A percentile compares a stretch with the other conserved stretches of the same genome.
phyloP scores from a whole-genome alignment of 2,329 filamentous ascomycete genomes.

The Lecanicillium sp. region DNA sequence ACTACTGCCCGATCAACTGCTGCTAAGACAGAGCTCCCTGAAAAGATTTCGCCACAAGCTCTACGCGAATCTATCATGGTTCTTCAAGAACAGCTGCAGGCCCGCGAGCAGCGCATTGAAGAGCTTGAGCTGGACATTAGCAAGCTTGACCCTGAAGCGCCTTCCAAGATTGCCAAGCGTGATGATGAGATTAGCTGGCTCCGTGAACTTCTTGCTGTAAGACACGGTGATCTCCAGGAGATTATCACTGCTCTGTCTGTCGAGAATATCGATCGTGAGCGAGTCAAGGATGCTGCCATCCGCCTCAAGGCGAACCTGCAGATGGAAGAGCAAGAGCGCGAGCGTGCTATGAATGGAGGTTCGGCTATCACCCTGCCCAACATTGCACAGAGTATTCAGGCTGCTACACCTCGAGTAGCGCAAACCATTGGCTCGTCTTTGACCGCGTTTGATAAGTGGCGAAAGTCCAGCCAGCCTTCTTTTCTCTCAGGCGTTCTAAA shows the following conservation, averaged over 20 bases:
- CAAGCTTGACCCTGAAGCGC: slow-evolving; percentile 66
- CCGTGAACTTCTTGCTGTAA: slow-evolving; percentile 83
- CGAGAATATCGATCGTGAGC: slow-evolving; percentile 67
- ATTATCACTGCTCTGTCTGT: slow-evolving; percentile 74
- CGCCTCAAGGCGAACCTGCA: slow-evolving; percentile 89
- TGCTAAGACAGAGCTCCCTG: slow-evolving; percentile 48
- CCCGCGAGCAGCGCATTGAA: slow-evolving; percentile 85
- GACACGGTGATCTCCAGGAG: slow-evolving; percentile 86
- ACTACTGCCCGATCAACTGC: slow-evolving; percentile 33
- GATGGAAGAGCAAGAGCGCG: slow-evolving; percentile 96
- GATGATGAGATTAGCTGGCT: slow-evolving; percentile 95
- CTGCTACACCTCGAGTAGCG: slow-evolving; percentile 73
- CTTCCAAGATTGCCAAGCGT: slow-evolving; percentile 77
- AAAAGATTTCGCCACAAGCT: slow-evolving; percentile 90
- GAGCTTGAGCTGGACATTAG: slow-evolving; percentile 67
- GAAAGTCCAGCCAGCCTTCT: slow-evolving; percentile 55
- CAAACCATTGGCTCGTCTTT: slow-evolving; percentile 69
- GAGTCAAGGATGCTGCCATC: slow-evolving; percentile 84
- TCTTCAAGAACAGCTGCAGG: slow-evolving; percentile 91
- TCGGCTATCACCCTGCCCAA: slow-evolving; percentile 64
- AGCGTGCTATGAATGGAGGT: slow-evolving; percentile 68
- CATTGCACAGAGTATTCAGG: slow-evolving; percentile 69
- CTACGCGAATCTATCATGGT: slow-evolving; percentile 94
- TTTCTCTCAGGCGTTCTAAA: slow-evolving; percentile 41
- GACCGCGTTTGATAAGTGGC: slow-evolving; percentile 98